Evolutionary conservation across 2,329 filamentous ascomycete genomes (phyloP), one percentile per base, ranked within the genome.

Genomic region (Pestalotiopsis sp.): DNA sequence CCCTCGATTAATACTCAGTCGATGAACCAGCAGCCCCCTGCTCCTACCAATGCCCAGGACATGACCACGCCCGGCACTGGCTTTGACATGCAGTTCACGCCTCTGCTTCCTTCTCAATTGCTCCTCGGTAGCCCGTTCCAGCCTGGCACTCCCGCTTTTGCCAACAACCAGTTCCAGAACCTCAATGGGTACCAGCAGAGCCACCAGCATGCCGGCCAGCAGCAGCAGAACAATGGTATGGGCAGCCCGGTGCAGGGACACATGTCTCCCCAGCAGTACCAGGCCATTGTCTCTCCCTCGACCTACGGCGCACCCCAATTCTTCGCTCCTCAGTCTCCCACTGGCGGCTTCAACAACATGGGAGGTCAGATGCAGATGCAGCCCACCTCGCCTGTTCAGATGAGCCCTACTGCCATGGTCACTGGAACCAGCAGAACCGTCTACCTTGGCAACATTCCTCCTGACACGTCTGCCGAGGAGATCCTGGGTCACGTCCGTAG

Each of bases 41-140:
- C 81, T 36, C 80, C 81, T 65, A 86, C 88, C 76, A 89, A 86
- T 79, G 85, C 83, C 69, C 88, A 87, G 75, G 94, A 97, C 72
- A 90, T 97, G 89, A 87, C 92, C 73, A 95, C 93, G 27, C 95
- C 96, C 17, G 94, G 93, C 58, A 95, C 94, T 65, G 94, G 89
- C 58, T 97, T 94, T 78, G 96, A 98, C 78, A 98, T 98, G 95
- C 96, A 98, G 83, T 98, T 98, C 82, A 98, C 96, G 12, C 95
- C 96, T 72, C 88, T 99, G 73, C 89, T 99, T 49, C 96, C 96
- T 45, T 98, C 95, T 41, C 94, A 98, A 82, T 86, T 99, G 75
- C 90, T 99, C 31, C 91, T 98, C 64, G 96, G 96, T 62, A 98
- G 94, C 81, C 96, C 96, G 20, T 98, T 98, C 83, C 96, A 98